Base-by-base conservation (phyloP, 2,329 filamentous ascomycete genomes). In the Aspergillus ochraceus region DNA sequence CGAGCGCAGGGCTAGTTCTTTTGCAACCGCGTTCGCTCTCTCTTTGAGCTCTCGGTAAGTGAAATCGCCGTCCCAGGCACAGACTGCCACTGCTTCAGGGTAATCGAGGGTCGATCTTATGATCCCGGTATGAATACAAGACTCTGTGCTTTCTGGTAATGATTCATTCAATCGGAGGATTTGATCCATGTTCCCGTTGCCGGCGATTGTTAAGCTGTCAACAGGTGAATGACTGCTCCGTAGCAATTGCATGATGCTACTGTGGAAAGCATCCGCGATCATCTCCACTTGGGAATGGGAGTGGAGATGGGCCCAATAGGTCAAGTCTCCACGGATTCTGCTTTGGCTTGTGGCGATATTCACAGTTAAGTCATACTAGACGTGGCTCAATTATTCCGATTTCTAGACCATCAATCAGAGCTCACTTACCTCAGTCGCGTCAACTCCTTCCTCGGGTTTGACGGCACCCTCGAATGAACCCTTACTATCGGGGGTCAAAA, bases 1-100 rank as follows among this genome's bases (percentile, higher is more conserved):
- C 51, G 72, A 71, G 45, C 70, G 63, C 2, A 62, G 66, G 4
- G 57, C 63, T 6, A 76, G 63, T 30, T 70, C 62, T 24, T 68
- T 64, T 11, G 70, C 67, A 49, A 63, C 60, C 56, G 17, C 61
- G 62, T 50, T 72, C 1, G 58, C 45, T 46, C 50, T 52, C 2
- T 42, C 36, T 19, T 62, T 55, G 36, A 63, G 49, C 32, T 59
- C 52, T 0, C 14, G 6, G n/a, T 63, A 65, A 61, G 59, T 73
- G 65, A 57, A 26, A 10, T 55, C 42, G 10, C 60, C 60, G 24
- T 64, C 62, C 62, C 62, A 64, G 3, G 62, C 62, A 49, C 50
- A 62, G 3, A 64, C 52, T 1, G 60, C 62, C 17, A 42, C 49
- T 4, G 51, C 46, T 12, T 51, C 17, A 6, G 59, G 56, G 17